These are phyloP conservation scores for Puccinia hordei DNA, from an alignment of 1,284 basidiomycete genomes.

Conservation along the genomic window DNA sequence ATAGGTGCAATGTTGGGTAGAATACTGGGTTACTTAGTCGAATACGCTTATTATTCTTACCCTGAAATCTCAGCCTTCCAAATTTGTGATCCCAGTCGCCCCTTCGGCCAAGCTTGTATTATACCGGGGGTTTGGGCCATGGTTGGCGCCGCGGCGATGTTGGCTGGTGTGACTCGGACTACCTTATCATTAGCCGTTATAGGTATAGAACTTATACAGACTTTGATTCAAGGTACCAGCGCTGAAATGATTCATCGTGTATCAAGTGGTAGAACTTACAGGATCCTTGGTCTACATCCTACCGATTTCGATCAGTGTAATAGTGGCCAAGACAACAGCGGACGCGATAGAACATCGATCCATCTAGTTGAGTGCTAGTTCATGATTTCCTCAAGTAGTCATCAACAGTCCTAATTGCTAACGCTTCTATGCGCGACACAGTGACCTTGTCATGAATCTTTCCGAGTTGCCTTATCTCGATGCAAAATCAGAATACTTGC, in stretches of 20 bases:
- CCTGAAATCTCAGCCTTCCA: conserved; percentile 70
- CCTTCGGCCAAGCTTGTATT: conserved; percentile 58
- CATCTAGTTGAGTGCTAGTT: conserved; percentile 53
- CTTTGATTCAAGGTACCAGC: conserved; percentile 54
- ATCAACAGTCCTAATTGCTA: not conserved
- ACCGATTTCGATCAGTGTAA: conserved; percentile 81
- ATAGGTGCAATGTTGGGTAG: conserved; percentile 96
- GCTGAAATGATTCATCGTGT: conserved; percentile 9
- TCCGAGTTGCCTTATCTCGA: conserved; percentile 60
- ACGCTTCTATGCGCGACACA: not conserved
- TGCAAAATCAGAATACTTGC: conserved; percentile 30
- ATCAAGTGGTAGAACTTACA: conserved; percentile 41
- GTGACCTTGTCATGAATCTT: conserved; percentile 54
- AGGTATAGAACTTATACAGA: conserved; percentile 62
- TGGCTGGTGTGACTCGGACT: conserved; percentile 66
- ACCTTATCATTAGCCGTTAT: conserved; percentile 82
- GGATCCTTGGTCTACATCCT: conserved; percentile 91
- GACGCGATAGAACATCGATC: conserved; percentile 55
- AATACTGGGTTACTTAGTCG: conserved; percentile 79
- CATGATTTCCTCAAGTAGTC: not conserved
- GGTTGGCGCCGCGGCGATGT: conserved; percentile 60
- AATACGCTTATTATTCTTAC: conserved; percentile 72
- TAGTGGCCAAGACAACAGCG: conserved; percentile 81
- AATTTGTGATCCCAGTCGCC: conserved; percentile 62
- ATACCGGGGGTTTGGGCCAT: conserved; percentile 60